Evolutionary conservation across 2,329 filamentous ascomycete species (phyloP).

Genomic region (Neodidymelliopsis sp.): DNA sequence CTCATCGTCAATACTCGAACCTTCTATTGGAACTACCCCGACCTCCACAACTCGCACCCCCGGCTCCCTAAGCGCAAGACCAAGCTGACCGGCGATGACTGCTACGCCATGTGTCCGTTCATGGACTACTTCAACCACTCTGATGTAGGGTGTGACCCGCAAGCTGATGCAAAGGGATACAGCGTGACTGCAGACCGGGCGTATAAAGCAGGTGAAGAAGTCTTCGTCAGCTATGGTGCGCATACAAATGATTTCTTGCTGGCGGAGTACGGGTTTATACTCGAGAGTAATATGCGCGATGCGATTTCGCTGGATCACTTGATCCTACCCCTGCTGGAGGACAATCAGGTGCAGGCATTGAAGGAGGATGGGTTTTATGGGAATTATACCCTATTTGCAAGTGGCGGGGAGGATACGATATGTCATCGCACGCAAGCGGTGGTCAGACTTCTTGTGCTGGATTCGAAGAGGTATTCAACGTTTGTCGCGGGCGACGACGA

Average conservation of each 20-base stretch:
- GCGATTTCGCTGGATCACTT: constrained; percentile 52
- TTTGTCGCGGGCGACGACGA: constrained; percentile 45
- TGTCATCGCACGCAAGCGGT: constrained; percentile 58
- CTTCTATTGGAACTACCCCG: constrained; percentile 63
- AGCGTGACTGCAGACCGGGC: constrained; percentile 60
- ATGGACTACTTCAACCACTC: constrained; percentile 74
- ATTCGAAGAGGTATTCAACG: constrained; percentile 37
- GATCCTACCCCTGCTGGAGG: constrained; percentile 49
- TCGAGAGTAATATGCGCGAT: constrained; percentile 49
- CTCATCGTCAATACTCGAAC: constrained; percentile 67
- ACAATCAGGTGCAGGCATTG: constrained; percentile 43
- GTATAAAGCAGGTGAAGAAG: constrained; percentile 67
- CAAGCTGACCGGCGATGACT: constrained; percentile 59
- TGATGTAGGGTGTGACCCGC: constrained; percentile 59
- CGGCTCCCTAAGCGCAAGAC: constrained; percentile 52
- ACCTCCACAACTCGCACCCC: constrained; percentile 50
- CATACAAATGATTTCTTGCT: constrained; percentile 78
- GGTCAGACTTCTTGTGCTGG: constrained; percentile 46
- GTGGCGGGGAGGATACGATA: constrained; percentile 37
- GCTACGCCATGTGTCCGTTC: constrained; percentile 74
- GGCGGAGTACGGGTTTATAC: constrained; percentile 67
- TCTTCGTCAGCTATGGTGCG: constrained; percentile 73
- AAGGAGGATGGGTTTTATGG: constrained; percentile 54
- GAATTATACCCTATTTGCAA: constrained; percentile 34
- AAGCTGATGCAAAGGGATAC: constrained; percentile 61